Evolutionary conservation across 441 rosid species (phyloP), one percentile per base, ranked within the genome.

Genomic region (Adansonia grandidieri): DNA sequence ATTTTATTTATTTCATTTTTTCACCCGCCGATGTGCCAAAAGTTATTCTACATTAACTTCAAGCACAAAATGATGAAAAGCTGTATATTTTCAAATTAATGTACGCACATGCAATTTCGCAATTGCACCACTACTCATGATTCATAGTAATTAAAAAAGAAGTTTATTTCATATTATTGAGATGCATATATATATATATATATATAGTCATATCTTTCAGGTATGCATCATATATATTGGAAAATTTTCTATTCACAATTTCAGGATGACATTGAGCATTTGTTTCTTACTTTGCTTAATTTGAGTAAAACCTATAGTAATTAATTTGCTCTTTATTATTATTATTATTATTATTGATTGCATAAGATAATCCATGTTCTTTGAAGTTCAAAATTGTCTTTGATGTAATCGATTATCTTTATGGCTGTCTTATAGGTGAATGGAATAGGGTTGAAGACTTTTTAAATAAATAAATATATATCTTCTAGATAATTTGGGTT

Each of bases 361-460:
- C 37, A 61, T 20, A 66, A 56, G 20, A 9, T 57, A 64, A 67
- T 10, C 8, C 13, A 47, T 6, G 54, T 20, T 57, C 20, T 57
- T 63, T 64, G 81, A 63, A 54, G 57, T 63, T 78, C 50, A n/a
- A 14, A 50, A 24, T 50, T 28, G 17, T 54, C 24, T 45, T 13
- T 37, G 19, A 22, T 22, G 42, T 66, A 61, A 60, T 69, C 71
- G 50, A 57, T 45, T 45, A 45, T 62, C 51, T 67, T 54, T 10
- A 24, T 28, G 17, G 44, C 37, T 11, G 67, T 28, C 67, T 62
- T 28, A 4, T 28, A 28, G 67, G 67, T 28, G 67, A 62, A 4
- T 11, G 67, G 67, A 42, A 28, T 37, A 66, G 11, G 50, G 51
- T 17, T 40, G 48, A 42, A 66, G 17, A 40, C 70, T 40, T 40